Conservation (phyloP, 495 filamentous ascomycete species). For the Aspergillus funiculosus region DNA sequence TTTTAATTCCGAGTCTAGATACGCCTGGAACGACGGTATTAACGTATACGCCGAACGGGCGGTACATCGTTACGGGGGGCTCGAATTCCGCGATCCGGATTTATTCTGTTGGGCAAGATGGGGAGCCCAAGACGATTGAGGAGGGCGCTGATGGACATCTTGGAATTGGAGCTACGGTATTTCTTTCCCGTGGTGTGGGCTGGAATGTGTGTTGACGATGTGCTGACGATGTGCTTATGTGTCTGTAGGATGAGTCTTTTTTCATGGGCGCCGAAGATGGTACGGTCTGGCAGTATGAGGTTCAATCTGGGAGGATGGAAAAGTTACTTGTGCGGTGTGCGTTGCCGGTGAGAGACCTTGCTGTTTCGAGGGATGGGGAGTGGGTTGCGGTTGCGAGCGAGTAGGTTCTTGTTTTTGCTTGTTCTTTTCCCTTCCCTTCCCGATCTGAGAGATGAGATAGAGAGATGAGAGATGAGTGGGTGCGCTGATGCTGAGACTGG, state of each 20-base stretch:
- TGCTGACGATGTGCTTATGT: too few relatives aligned
- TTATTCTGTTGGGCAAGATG: constrained; percentile 83
- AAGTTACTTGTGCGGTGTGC: constrained; percentile 74
- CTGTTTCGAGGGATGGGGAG: constrained; percentile 71
- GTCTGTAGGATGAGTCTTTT: constrained; percentile 66
- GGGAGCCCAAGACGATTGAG: constrained; percentile 85
- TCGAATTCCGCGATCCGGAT: constrained; percentile 86
- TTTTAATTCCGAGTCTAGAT: constrained; percentile 38
- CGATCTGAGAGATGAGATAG: too few relatives aligned
- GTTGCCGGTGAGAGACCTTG: constrained; percentile 79
- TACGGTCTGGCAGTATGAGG: constrained; percentile 79
- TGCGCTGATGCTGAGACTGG: constrained; percentile 15
- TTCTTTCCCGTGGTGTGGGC: constrained; percentile 22
- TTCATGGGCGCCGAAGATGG: constrained; percentile 88
- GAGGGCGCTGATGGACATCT: constrained; percentile 77
- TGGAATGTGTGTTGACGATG: too few relatives aligned
- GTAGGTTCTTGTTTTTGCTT: constrained; percentile 32
- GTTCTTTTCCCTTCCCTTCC: not conserved
- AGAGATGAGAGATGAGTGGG: too few relatives aligned
- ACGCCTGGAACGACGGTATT: constrained; percentile 61
- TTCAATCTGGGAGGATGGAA: constrained; percentile 68
- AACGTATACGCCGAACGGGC: constrained; percentile 64
- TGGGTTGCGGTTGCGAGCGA: constrained; percentile 98
- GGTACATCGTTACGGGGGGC: constrained; percentile 73
- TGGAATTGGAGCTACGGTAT: constrained; percentile 64